Conservation (phyloP, 352 stramenopile species). For the Globisporangium heterothallicum region DNA sequence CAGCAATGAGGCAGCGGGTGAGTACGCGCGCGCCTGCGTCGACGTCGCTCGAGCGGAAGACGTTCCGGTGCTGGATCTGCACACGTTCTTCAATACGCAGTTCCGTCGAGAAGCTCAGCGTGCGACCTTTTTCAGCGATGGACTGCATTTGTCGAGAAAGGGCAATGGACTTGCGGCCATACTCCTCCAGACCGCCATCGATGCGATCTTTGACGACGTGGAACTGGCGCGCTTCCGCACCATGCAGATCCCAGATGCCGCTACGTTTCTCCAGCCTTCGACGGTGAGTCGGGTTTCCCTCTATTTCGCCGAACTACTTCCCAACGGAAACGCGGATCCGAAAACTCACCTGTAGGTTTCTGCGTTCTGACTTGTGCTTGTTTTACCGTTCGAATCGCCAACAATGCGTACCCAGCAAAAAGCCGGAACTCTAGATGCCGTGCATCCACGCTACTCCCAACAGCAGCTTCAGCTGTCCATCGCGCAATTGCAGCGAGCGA, state of each 20-base stretch:
- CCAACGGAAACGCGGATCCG: too few relatives aligned
- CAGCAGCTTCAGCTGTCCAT: too few relatives aligned
- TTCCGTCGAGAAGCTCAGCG: slow-evolving; percentile 17
- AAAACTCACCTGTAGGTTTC: too few relatives aligned
- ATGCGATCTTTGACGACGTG: slow-evolving; percentile 5
- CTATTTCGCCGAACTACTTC: too few relatives aligned
- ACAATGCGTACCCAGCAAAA: too few relatives aligned
- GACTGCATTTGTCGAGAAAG: slow-evolving; percentile 43
- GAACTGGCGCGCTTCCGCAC: slow-evolving; percentile 25
- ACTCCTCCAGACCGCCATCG: slow-evolving; percentile 31
- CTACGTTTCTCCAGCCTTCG: background rate
- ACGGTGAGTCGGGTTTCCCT: too few relatives aligned
- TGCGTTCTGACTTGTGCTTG: too few relatives aligned
- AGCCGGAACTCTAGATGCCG: too few relatives aligned
- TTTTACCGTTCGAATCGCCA: too few relatives aligned
- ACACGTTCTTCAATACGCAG: slow-evolving; percentile 42
- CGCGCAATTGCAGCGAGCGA: too few relatives aligned
- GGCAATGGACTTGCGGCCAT: slow-evolving; percentile 44
- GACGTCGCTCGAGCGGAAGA: slow-evolving; percentile 23
- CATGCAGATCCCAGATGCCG: slow-evolving; percentile 22
- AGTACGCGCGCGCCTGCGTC: slow-evolving; percentile 42
- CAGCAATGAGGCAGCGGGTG: slow-evolving; percentile 27
- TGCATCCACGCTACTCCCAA: too few relatives aligned
- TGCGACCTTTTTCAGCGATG: slow-evolving; percentile 36
- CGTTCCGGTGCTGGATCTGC: slow-evolving; percentile 35